Evolutionary conservation across 2,329 filamentous ascomycete genomes (phyloP), one percentile per base, ranked within the genome.

Genomic region (Diaporthe sp.): DNA sequence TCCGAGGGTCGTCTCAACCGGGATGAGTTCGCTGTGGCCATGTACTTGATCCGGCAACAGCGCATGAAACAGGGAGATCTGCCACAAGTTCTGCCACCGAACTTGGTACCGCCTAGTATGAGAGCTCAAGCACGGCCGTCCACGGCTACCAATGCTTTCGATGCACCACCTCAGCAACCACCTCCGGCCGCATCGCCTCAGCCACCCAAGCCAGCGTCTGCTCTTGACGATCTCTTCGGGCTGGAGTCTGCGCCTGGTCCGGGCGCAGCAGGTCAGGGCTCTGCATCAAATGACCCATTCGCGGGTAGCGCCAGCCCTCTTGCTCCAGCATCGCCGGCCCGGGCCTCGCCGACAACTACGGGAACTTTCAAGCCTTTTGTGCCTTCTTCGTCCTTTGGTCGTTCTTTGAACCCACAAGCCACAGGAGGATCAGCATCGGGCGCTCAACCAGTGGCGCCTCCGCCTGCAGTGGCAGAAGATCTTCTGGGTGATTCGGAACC

Each of bases 11-110:
- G 93, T 74, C 87, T 99, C 73, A 95, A 90, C 61, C 92, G 91
- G 79, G 97, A 99, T 78, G 96, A 98, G 79, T 99, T 99, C 81
- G 95, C 97, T 0, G 95, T 99, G 61, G 96, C 97, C 71, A 98
- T 99, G 96, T 97, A 97, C 82, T 88, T 99, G 68, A 98, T 99
- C 79, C 91, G 96, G 76, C 94, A 97, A 82, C 96, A 98, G 82
- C 90, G 96, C 71, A 93, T 90, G 77, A 93, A 92, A 76, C 91
- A 91, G 74, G 91, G 92, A 73, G 87, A 88, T 25, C 84, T 98
- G 42, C 97, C 97, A 2, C 87, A 92, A 30, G 89, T 91, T n/a
- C 86, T 99, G 55, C 96, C 96, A 13, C 87, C 92, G 0, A 96
- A 93, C 78, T 86, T 98, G 52, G 89, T 98, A 40, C 97, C 97